These are phyloP conservation scores for Zizania latifolia DNA, from an alignment of 176 grass and related monocot genomes.

Conservation along the genomic window DNA sequence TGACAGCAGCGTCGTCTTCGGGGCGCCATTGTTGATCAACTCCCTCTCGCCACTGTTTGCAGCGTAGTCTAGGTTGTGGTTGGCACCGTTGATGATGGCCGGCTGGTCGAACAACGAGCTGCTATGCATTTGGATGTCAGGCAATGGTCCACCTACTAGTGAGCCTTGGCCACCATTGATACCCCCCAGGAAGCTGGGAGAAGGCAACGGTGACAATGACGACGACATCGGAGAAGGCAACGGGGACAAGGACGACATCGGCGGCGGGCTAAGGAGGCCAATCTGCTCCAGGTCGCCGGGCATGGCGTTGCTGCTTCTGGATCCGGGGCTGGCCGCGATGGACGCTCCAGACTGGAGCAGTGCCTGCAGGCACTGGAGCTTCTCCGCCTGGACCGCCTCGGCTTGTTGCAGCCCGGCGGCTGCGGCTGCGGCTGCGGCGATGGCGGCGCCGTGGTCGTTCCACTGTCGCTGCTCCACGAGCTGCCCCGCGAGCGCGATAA, in stretches of 20 bases:
- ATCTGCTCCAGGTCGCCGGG: conserved; percentile 57
- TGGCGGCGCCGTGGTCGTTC: conserved; percentile 61
- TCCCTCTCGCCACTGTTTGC: conserved; percentile 31
- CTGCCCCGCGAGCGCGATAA: conserved; percentile 69
- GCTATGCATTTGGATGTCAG: conserved; percentile 51
- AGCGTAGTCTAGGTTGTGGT: conserved; percentile 26
- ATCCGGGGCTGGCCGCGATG: conserved; percentile 30
- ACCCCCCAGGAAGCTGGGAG: conserved; percentile 27
- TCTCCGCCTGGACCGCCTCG: conserved; percentile 55
- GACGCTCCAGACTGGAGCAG: conserved; percentile 48
- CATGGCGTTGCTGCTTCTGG: conserved; percentile 38
- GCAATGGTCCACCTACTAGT: conserved; percentile 22
- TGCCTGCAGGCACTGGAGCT: conserved; percentile 54
- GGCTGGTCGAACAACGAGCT: conserved; percentile 49
- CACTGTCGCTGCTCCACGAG: conserved; percentile 59
- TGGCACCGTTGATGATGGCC: conserved; percentile 25
- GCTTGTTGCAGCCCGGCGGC: conserved; percentile 47
- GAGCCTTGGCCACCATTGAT: conserved; percentile 31
- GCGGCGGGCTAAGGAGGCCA: conserved; percentile 48
- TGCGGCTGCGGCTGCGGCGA: neutral
- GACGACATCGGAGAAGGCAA: conserved; percentile 38
- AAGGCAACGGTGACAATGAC: conserved; percentile 41
- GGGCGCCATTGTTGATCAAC: conserved; percentile 20
- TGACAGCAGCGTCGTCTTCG: conserved; percentile 39
- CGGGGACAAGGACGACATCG: conserved; percentile 31